Conservation (phyloP, 148 eudicot genomes). For the Persicaria maculosa region DNA sequence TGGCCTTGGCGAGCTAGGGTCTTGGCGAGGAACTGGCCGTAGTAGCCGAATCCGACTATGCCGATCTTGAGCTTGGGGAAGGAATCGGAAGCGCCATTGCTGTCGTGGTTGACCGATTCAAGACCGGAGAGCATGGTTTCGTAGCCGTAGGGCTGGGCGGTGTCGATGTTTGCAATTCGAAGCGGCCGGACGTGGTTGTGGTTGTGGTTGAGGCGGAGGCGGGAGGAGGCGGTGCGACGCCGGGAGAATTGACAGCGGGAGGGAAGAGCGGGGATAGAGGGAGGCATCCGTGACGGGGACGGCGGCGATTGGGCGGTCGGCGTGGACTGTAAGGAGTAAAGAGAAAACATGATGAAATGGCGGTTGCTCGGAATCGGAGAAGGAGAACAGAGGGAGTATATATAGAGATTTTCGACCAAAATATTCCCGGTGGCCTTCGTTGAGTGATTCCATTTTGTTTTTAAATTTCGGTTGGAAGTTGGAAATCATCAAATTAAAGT, state of each 20-base stretch:
- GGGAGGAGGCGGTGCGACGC: not conserved
- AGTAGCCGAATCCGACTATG: conserved; percentile 59
- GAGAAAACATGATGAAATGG: not conserved
- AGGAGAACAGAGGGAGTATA: no score
- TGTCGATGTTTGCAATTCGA: conserved; percentile 30
- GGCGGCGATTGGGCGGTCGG: not conserved
- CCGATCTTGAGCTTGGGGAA: conserved; percentile 41
- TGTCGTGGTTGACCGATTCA: not conserved
- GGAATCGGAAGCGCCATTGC: not conserved
- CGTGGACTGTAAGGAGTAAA: not conserved
- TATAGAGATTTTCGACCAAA: no score
- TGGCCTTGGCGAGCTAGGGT: conserved; percentile 51
- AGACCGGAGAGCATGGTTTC: conserved; percentile 28
- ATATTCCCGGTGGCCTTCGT: no score
- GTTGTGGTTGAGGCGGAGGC: not conserved
- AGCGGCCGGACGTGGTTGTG: conserved; percentile 1
- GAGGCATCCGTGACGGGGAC: not conserved
- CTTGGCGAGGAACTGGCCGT: conserved; percentile 62
- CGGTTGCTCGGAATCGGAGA: no score
- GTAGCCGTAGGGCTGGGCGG: conserved; percentile 36
- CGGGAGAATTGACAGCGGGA: not conserved
- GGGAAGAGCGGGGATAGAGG: not conserved
- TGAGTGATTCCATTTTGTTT: no score
- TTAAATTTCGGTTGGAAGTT: no score
- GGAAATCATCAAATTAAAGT: no score